Evolutionary conservation across 306 rosid genomes (phyloP), one percentile per base, ranked within the genome.

Genomic region (Casuarina equisetifolia): DNA sequence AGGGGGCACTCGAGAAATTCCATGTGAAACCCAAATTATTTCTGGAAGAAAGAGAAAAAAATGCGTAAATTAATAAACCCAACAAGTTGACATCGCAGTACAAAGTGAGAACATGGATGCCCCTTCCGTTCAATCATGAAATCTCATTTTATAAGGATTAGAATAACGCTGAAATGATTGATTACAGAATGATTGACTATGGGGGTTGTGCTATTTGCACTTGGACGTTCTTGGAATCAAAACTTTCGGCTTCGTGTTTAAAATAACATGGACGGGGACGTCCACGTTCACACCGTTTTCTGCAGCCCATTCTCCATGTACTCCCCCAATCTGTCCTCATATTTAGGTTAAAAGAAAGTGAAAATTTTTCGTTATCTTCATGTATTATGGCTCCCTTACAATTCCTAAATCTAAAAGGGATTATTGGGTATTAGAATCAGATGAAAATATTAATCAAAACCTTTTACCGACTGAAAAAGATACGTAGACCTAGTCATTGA

Each of bases 1-100:
- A 86, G 82, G 81, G 82, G 88, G 78, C 72, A 75, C 84, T 81
- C 76, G 50, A 74, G 82, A 78, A 79, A 80, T 84, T 84, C 72
- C 91, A 88, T 86, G 91, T 90, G 94, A 84, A 53, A 74, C 36
- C 55, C 76, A 72, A 75, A 32, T 81, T 83, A 52, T 58, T 72
- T 59, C 66, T 76, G 7, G 13, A 67, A 69, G 72, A 35, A 76
- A 50, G 74, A 73, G 66, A 17, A 66, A 64, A 79, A 32, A 75
- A 5, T 15, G 9, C n/a, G 11, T 36, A 51, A 68, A 83, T 50
- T 50, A 58, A 36, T 78, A 50, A 74, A 68, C 78, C 80, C 81
- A 73, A 74, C 74, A 83, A 76, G 77, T 72, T 76, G 68, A 62
- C 82, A 78, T 84, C 69, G 74, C 71, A 63, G 76, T 76, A 48